A percentile compares a stretch with the other conserved stretches of the same genome.
These are phyloP conservation scores for Massarina eburnea DNA, from an alignment of 2,329 filamentous ascomycete species.

Conservation along the genomic window DNA sequence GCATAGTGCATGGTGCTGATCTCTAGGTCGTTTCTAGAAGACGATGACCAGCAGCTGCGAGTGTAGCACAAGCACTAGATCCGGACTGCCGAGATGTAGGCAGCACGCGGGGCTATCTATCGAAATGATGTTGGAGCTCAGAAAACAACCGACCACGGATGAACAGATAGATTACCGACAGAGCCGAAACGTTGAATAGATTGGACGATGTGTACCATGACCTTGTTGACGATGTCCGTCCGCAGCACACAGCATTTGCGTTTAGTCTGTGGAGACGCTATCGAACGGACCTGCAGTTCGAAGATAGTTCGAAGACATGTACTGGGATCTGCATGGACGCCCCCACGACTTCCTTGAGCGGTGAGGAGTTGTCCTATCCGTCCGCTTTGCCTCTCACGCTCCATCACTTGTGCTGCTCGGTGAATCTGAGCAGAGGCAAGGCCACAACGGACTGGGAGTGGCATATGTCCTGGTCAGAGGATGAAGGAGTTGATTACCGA, in stretches of 20 bases:
- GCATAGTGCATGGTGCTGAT: background rate
- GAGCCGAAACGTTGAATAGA: conserved; percentile 8
- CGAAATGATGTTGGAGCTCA: conserved; percentile 9
- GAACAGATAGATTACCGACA: conserved; percentile 10
- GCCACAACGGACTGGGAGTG: too few relatives aligned
- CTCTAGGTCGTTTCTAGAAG: conserved; percentile 1
- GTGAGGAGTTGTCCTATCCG: too few relatives aligned
- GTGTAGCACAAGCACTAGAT: background rate
- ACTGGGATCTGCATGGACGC: too few relatives aligned
- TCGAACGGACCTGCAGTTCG: too few relatives aligned
- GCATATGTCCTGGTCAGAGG: conserved; percentile 3
- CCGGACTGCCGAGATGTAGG: conserved; percentile 11
- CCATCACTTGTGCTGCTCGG: too few relatives aligned
- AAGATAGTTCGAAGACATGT: too few relatives aligned
- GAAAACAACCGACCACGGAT: conserved; percentile 7
- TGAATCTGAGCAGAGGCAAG: too few relatives aligned
- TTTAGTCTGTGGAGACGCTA: too few relatives aligned
- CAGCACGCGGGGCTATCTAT: conserved; percentile 7
- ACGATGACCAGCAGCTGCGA: background rate
- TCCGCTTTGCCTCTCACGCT: too few relatives aligned
- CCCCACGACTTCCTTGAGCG: too few relatives aligned
- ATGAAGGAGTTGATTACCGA: conserved; percentile 15
- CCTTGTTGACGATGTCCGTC: too few relatives aligned
- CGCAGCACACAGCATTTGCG: too few relatives aligned
- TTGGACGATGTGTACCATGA: background rate